phyloP scores from a whole-genome alignment of 345 rosid species.

The Garcia nutans region DNA sequence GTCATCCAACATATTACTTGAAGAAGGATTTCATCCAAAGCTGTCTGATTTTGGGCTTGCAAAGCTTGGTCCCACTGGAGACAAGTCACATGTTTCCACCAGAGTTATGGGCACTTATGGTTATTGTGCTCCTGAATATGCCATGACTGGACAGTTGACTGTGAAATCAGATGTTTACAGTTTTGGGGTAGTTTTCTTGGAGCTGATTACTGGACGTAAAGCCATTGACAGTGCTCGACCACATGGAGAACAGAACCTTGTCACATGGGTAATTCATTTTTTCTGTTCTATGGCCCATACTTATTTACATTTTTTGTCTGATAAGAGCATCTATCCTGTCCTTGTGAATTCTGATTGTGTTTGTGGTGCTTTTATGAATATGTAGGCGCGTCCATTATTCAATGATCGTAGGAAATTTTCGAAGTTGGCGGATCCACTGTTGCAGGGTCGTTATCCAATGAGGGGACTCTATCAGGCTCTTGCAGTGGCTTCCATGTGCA shows the following conservation, averaged over 20 bases:
- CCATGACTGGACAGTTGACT: constrained; percentile 98
- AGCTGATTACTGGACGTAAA: constrained; percentile 92
- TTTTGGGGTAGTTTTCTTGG: constrained; percentile 91
- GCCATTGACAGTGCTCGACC: constrained; percentile 85
- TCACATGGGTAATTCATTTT: constrained; percentile 68
- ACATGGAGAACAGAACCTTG: constrained; percentile 93
- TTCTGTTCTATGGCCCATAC: background rate
- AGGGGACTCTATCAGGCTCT: constrained; percentile 93
- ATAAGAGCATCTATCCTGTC: background rate
- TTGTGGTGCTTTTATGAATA: constrained; percentile 8
- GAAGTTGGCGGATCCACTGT: constrained; percentile 75
- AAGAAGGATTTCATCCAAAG: constrained; percentile 88
- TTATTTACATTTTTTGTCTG: background rate
- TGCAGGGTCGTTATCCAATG: constrained; percentile 79
- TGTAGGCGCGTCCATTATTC: constrained; percentile 84
- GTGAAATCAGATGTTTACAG: constrained; percentile 96
- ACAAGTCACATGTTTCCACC: constrained; percentile 97
- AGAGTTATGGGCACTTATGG: constrained; percentile 99
- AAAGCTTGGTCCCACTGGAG: constrained; percentile 96
- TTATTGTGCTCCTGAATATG: constrained; percentile 98
- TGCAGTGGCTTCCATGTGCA: constrained; percentile 98
- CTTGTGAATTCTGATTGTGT: background rate
- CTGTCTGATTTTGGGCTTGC: constrained; percentile 98
- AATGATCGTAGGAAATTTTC: constrained; percentile 76
- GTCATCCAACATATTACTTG: constrained; percentile 90